These are phyloP conservation scores for Saccharomycopsis synnaedendra DNA, from an alignment of 805 yeast species.

Conservation along the genomic window DNA sequence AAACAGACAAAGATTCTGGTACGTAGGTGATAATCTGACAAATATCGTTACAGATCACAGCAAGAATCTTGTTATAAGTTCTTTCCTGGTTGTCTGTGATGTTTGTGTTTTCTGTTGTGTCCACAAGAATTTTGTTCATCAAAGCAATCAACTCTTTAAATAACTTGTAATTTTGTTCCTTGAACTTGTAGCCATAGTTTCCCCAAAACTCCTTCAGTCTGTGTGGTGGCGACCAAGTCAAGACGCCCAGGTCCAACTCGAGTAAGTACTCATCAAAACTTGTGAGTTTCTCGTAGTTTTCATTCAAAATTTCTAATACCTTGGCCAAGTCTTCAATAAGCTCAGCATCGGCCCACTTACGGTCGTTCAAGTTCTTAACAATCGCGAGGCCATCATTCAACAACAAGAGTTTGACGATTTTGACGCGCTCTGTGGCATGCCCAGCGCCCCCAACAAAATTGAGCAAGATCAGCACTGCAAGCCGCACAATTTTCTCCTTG, in stretches of 20 bases:
- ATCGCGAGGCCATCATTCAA: conserved; percentile 65
- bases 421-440: conserved; percentile 27
- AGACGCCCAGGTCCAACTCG: conserved; percentile 67
- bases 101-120: conserved; percentile 18
- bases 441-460: conserved; percentile 38
- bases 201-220: conserved; percentile 82
- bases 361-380: conserved; percentile 57
- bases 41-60: conserved; percentile 61
- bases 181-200: conserved; percentile 67
- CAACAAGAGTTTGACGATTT: conserved; percentile 51
- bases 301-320: conserved; percentile 50
- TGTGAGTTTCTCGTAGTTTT: conserved; percentile 67
- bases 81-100: conserved; percentile 24
- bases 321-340: conserved; percentile 57
- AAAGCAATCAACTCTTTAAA: conserved; percentile 50
- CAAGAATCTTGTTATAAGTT: conserved; percentile 28
- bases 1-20: conserved; percentile 47
- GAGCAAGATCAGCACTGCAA: conserved; percentile 64
- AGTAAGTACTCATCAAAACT: conserved; percentile 87
- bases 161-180: conserved; percentile 63
- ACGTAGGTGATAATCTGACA: conserved; percentile 46
- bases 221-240: conserved; percentile 91
- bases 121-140: conserved; percentile 26
- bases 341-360: conserved; percentile 95
- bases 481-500: conserved; percentile 83